Conservation (phyloP, 1,139 yeast species). For the Protomyces inouyei region DNA sequence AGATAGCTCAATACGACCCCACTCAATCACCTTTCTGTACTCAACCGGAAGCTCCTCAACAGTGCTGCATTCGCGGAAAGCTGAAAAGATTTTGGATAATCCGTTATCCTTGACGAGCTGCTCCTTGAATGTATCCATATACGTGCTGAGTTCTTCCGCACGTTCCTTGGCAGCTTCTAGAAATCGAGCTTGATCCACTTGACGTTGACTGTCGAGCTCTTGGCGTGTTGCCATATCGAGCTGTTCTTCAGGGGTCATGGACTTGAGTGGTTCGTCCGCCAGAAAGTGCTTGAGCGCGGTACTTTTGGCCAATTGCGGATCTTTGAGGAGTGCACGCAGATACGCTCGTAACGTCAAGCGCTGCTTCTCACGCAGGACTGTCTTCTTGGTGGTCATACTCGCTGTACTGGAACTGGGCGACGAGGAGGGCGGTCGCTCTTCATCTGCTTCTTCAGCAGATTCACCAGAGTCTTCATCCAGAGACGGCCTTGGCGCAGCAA, state of each 20-base stretch:
- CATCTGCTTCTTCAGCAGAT: constrained; percentile 17
- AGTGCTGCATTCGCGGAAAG: constrained; percentile 53
- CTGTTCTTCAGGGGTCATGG: constrained; percentile 44
- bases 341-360: constrained; percentile 74
- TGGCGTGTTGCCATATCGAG: constrained; percentile 55
- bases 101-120: constrained; percentile 50
- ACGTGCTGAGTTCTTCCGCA: constrained; percentile 47
- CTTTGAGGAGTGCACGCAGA: constrained; percentile 50
- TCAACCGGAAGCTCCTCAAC: constrained; percentile 65
- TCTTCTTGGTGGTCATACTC: constrained; percentile 20
- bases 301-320: constrained; percentile 55
- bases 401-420: not conserved
- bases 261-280: constrained; percentile 39
- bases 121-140: constrained; percentile 53
- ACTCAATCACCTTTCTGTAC: constrained; percentile 64
- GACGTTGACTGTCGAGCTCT: constrained; percentile 56
- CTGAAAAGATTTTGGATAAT: constrained; percentile 53
- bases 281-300: constrained; percentile 53
- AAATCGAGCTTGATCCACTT: constrained; percentile 65
- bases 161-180: constrained; percentile 59
- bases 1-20: constrained; percentile 77
- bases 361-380: constrained; percentile 59
- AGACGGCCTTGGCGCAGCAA: constrained; percentile 1
- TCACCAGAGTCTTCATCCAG: constrained; percentile 19
- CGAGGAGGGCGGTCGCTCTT: not conserved